phyloP scores from a whole-genome alignment of 331 rosid species.

The Prunus yedoensis region DNA sequence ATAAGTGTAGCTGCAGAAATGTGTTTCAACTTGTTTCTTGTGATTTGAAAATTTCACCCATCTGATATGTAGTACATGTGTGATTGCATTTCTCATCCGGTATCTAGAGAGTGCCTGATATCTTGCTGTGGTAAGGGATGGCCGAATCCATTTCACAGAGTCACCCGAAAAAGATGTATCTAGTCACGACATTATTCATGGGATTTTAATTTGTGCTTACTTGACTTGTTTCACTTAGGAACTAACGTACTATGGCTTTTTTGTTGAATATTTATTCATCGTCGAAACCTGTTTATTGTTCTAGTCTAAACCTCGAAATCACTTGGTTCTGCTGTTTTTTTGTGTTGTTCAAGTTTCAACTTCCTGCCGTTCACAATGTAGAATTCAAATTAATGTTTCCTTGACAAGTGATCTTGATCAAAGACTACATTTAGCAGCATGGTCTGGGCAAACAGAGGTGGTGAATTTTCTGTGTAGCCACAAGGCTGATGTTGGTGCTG shows the following conservation, averaged over 20 bases:
- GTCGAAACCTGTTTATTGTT: too few species aligned
- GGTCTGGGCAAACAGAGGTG: slow-evolving; percentile 78
- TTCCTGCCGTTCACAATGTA: neutral
- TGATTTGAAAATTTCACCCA: neutral
- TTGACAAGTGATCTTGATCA: slow-evolving; percentile 45
- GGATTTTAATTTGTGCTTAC: neutral
- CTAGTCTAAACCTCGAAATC: too few species aligned
- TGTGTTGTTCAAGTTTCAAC: neutral
- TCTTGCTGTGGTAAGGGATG: neutral
- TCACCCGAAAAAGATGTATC: neutral
- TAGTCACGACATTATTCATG: neutral
- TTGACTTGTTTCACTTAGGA: neutral
- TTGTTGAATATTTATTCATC: neutral
- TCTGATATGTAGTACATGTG: neutral
- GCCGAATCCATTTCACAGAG: neutral
- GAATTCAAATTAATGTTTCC: slow-evolving; percentile 44
- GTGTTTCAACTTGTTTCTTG: neutral
- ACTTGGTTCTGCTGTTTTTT: neutral
- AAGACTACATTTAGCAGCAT: slow-evolving; percentile 94
- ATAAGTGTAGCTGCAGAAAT: neutral
- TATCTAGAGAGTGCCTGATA: too few species aligned
- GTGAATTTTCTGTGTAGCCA: slow-evolving; percentile 71
- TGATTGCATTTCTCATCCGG: neutral
- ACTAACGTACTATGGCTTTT: neutral
- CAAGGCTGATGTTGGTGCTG: slow-evolving; percentile 88